Evolutionary conservation across 768 basidiomycete species (phyloP), one percentile per base, ranked within the genome.

Genomic region (Cystofilobasidium capitatum): DNA sequence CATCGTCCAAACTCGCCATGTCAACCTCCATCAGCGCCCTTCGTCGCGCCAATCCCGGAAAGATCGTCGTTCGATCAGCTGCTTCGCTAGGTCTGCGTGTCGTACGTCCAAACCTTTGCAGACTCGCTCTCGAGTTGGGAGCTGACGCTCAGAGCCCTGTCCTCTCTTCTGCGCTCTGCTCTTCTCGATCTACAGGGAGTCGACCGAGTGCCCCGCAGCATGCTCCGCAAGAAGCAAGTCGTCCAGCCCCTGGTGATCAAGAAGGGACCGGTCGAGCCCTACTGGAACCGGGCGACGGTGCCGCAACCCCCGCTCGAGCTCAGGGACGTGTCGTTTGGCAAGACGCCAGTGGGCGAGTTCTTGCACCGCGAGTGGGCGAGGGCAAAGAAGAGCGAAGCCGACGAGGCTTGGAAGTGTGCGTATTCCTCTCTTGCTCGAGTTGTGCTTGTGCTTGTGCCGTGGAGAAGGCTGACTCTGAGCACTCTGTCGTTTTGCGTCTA

Each of bases 321-420:
- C 10, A 22, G 29, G 7, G 49, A 55, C 36, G 55, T 45, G 10
- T 47, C 47, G 6, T 61, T 51, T 33, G 40, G 42, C 33, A 47
- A 45, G 40, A 62, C 66, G 7, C 22, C 13, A n/a, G 26, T 68
- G 7, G 66, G 66, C n/a, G 37, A 16, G 33, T 68, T 68, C 33
- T 33, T 68, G 61, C 31, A 42, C 17, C 39, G 35, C 31, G 66
- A 68, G 55, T 63, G 61, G 66, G 61, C 17, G 39, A 39, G 66
- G 33, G 22, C 8, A 17, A 59, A 51, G 45, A 47, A 47, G 14
- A 54, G 37, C 22, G n/a, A 17, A 14, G 35, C 6, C 0, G 40
- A 14, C 1, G 40, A 58, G 31, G 24, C 20, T 10, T 16, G 5
- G 14, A 37, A 60, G 17, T 49, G 65, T 65, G 33, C 22, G 64